Evolutionary conservation across 768 basidiomycete genomes (phyloP).

Genomic region (Chiua virens): DNA sequence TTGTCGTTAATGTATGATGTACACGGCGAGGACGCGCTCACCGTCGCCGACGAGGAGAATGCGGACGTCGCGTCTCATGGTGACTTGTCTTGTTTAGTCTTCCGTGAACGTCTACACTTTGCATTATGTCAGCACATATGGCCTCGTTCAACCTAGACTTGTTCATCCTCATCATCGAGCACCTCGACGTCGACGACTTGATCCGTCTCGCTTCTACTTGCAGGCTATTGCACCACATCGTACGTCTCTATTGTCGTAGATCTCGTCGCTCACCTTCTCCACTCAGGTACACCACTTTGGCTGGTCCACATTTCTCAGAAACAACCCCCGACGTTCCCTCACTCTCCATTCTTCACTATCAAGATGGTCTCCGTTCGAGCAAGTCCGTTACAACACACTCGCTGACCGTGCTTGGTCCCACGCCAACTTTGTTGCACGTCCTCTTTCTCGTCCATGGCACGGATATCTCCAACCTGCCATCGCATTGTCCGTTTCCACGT

Average conservation of each 20-base stretch:
- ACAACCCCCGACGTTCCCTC: conserved; percentile 53
- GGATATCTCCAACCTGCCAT: conserved; percentile 56
- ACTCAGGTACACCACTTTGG: conserved; percentile 60
- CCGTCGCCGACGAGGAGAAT: conserved; percentile 95
- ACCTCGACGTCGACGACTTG: conserved; percentile 45
- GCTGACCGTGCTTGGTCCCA: conserved; percentile 55
- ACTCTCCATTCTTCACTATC: conserved; percentile 46
- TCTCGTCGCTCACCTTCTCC: conserved; percentile 1
- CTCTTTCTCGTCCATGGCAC: conserved; percentile 59
- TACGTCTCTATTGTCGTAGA: conserved; percentile 30
- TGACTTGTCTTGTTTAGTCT: conserved; percentile 13
- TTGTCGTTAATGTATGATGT: neutral
- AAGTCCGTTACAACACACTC: conserved; percentile 51
- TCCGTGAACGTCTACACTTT: neutral
- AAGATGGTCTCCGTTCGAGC: conserved; percentile 43
- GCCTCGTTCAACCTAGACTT: conserved; percentile 51
- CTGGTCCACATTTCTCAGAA: conserved; percentile 53
- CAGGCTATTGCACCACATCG: conserved; percentile 37
- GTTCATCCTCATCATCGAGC: conserved; percentile 50
- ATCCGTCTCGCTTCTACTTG: conserved; percentile 30
- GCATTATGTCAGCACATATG: conserved; percentile 20
- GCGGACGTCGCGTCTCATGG: conserved; percentile 89
- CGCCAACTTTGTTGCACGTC: conserved; percentile 58
- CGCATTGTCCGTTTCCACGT: conserved; percentile 51
- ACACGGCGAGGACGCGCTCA: conserved; percentile 36